phyloP scores from a whole-genome alignment of 1,139 yeast genomes.

The Dujonia santamariae region DNA sequence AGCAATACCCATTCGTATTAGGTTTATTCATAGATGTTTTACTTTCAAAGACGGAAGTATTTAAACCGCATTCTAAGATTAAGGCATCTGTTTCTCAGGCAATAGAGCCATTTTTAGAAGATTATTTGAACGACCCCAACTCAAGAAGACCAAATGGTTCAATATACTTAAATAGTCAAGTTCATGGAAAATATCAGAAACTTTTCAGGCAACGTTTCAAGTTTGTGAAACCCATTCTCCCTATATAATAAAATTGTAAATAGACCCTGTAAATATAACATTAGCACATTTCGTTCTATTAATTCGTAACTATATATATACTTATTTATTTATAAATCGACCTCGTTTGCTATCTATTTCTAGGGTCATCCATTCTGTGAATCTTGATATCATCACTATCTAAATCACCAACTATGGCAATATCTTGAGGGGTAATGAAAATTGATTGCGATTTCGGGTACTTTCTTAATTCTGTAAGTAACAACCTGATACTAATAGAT shows the following conservation, averaged over 20 bases:
- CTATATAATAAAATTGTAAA: neutral
- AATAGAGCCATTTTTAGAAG: neutral
- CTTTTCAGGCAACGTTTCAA: neutral
- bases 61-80: no score
- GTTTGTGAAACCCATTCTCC: slow-evolving; percentile 1
- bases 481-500: slow-evolving; percentile 70
- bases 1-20: neutral
- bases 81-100: neutral
- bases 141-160: neutral
- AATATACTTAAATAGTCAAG: neutral
- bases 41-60: neutral
- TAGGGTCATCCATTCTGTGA: slow-evolving; percentile 64
- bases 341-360: slow-evolving; percentile 15
- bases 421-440: slow-evolving; percentile 93
- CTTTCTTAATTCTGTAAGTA: slow-evolving; percentile 64
- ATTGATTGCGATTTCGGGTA: slow-evolving; percentile 76
- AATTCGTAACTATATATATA: slow-evolving; percentile 2
- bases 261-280: neutral
- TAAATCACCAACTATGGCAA: slow-evolving; percentile 71
- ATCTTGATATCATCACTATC: slow-evolving; percentile 62
- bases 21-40: neutral
- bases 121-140: no score
- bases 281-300: slow-evolving; percentile 1
- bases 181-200: neutral
- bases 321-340: no score